These are phyloP conservation scores for Nitzschia sp. DNA, from an alignment of 108 stramenopile species.

Conservation along the genomic window DNA sequence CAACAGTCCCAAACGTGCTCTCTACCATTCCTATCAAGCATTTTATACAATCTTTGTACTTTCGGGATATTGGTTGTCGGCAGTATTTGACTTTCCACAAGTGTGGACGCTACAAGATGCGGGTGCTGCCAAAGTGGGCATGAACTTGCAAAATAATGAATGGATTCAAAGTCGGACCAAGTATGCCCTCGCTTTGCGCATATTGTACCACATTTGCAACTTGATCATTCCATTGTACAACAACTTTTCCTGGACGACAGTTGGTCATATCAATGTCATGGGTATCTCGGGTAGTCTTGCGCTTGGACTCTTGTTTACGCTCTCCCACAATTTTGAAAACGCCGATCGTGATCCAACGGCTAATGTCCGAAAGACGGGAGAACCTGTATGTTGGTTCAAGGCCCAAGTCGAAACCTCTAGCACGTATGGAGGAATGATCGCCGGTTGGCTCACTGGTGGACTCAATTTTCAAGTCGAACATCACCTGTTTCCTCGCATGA, in stretches of 20 bases:
- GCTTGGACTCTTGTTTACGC: conserved; percentile 80
- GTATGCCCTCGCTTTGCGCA: conserved; percentile 61
- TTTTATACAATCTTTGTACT: conserved; percentile 69
- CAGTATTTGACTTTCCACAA: conserved; percentile 78
- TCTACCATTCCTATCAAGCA: conserved; percentile 75
- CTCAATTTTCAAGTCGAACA: conserved; percentile 97
- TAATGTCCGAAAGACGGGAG: conserved; percentile 45
- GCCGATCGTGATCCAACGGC: conserved; percentile 83
- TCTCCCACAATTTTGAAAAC: conserved; percentile 95
- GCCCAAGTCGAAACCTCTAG: conserved; percentile 88
- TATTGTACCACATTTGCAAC: conserved; percentile 68
- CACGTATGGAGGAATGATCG: conserved; percentile 87
- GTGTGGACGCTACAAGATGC: conserved; percentile 68
- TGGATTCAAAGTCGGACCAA: conserved; percentile 59
- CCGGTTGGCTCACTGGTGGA: conserved; percentile 85
- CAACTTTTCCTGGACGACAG: conserved; percentile 45
- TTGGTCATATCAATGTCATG: conserved; percentile 77
- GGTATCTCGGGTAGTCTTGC: conserved; percentile 70
- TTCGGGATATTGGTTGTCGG: conserved; percentile 78
- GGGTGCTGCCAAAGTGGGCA: conserved; percentile 67
- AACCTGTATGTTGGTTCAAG: conserved; percentile 88
- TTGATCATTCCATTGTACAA: conserved; percentile 67
- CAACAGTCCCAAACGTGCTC: conserved; percentile 67
- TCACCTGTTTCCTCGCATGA: conserved; percentile 94
- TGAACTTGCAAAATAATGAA: conserved; percentile 73